phyloP scores from a whole-genome alignment of 2,329 filamentous ascomycete genomes.

The Canariomyces notabilis region DNA sequence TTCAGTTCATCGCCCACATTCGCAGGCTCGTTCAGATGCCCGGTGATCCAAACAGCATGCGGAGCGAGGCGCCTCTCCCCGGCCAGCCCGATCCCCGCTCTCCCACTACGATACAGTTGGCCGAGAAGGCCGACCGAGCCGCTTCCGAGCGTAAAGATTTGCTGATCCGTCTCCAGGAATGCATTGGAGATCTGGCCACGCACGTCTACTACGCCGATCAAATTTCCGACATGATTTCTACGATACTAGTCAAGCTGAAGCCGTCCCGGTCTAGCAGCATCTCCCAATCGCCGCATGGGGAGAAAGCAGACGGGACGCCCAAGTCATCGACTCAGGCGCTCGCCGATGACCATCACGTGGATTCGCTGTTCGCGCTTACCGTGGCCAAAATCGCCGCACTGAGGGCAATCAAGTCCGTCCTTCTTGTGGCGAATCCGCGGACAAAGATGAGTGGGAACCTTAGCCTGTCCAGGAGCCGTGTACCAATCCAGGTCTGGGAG shows the following conservation, averaged over 20 bases:
- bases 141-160: constrained; percentile 57
- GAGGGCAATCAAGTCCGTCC: constrained; percentile 73
- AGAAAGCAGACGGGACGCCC: constrained; percentile 43
- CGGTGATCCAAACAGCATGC: constrained; percentile 32
- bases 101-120: constrained; percentile 27
- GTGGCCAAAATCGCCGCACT: constrained; percentile 62
- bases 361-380: constrained; percentile 50
- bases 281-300: constrained; percentile 38
- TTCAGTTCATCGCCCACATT: constrained; percentile 80
- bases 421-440: constrained; percentile 72
- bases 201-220: constrained; percentile 98
- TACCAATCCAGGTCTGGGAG: constrained; percentile 84
- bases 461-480: constrained; percentile 65
- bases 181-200: constrained; percentile 85
- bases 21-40: constrained; percentile 67
- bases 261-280: constrained; percentile 47
- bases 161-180: constrained; percentile 66
- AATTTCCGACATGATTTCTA: constrained; percentile 86
- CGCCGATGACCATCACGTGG: constrained; percentile 38
- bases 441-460: constrained; percentile 54
- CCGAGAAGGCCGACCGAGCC: constrained; percentile 32
- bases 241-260: constrained; percentile 73
- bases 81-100: constrained; percentile 28
- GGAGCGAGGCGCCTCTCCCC: constrained; percentile 22
- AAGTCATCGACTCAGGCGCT: constrained; percentile 29